A percentile compares a stretch with the other conserved stretches of the same genome.
Evolutionary conservation across 805 yeast species (phyloP).

Genomic region (Sugiyamaella mastotermitis): DNA sequence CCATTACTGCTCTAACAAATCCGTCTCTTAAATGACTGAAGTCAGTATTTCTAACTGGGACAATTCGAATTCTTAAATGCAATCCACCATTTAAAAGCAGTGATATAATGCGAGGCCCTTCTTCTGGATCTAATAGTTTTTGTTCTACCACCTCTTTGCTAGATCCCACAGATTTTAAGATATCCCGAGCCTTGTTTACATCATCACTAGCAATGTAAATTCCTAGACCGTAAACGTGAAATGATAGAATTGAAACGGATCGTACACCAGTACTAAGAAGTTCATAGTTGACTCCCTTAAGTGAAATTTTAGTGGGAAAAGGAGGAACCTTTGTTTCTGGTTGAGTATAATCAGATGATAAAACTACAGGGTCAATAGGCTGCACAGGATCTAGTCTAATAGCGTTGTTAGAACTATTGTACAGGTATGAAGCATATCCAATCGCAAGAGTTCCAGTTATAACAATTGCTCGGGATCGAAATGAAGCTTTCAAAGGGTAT

Average conservation of each 20-base stretch:
- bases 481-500: too few relatives aligned
- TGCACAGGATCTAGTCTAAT: slow-evolving; percentile 1
- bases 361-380: neutral
- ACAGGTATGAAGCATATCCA: too few relatives aligned
- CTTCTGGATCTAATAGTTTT: slow-evolving; percentile 44
- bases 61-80: slow-evolving; percentile 64
- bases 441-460: too few relatives aligned
- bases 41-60: slow-evolving; percentile 88
- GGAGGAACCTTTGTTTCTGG: slow-evolving; percentile 32
- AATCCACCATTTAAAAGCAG: slow-evolving; percentile 54
- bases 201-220: slow-evolving; percentile 68
- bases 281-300: slow-evolving; percentile 36
- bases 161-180: slow-evolving; percentile 32
- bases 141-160: slow-evolving; percentile 4
- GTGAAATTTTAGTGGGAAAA: slow-evolving; percentile 25
- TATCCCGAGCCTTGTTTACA: slow-evolving; percentile 23
- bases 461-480: too few relatives aligned
- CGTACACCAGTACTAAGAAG: slow-evolving; percentile 78
- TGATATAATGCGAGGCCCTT: slow-evolving; percentile 49
- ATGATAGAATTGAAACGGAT: slow-evolving; percentile 70
- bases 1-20: slow-evolving; percentile 69
- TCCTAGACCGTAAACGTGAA: slow-evolving; percentile 86
- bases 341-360: slow-evolving; percentile 18
- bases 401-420: too few relatives aligned
- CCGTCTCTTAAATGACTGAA: slow-evolving; percentile 88